Percentiles rank a stretch among this genome's conserved stretches.
Evolutionary conservation across 2,329 filamentous ascomycete species (phyloP).

Genomic region (Uncinocarpus reesii): DNA sequence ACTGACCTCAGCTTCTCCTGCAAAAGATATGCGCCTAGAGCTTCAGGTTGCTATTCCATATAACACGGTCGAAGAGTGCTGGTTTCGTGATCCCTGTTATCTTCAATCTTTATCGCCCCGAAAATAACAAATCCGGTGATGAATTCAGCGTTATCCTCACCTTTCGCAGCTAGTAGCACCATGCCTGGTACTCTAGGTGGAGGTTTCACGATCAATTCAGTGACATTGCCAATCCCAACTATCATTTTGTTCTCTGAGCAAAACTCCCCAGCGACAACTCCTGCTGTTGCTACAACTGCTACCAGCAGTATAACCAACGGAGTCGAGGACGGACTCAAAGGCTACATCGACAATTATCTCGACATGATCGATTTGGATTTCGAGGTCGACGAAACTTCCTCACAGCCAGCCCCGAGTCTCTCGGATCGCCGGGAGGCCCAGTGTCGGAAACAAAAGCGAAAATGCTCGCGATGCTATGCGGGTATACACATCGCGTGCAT

Average conservation of each 20-base stretch:
- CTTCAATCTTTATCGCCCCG: too few relatives aligned
- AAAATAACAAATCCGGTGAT: too few relatives aligned
- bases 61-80: too few relatives aligned
- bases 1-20: too few relatives aligned
- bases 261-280: too few relatives aligned
- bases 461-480: not conserved
- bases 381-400: not conserved
- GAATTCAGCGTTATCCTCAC: too few relatives aligned
- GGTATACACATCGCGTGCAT: slow-evolving; percentile 4
- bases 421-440: not conserved
- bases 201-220: not conserved
- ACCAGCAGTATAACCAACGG: not conserved
- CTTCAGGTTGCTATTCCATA: too few relatives aligned
- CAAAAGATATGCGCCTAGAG: too few relatives aligned
- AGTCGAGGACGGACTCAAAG: not conserved
- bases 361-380: not conserved
- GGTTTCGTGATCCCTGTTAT: too few relatives aligned
- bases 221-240: not conserved
- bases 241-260: too few relatives aligned
- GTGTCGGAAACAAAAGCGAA: slow-evolving; percentile 1
- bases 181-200: too few relatives aligned
- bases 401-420: not conserved
- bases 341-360: not conserved
- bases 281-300: not conserved
- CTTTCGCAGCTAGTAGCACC: too few relatives aligned